Evolutionary conservation across 768 basidiomycete genomes (phyloP).

Genomic region (Gelatoporia subvermispora): DNA sequence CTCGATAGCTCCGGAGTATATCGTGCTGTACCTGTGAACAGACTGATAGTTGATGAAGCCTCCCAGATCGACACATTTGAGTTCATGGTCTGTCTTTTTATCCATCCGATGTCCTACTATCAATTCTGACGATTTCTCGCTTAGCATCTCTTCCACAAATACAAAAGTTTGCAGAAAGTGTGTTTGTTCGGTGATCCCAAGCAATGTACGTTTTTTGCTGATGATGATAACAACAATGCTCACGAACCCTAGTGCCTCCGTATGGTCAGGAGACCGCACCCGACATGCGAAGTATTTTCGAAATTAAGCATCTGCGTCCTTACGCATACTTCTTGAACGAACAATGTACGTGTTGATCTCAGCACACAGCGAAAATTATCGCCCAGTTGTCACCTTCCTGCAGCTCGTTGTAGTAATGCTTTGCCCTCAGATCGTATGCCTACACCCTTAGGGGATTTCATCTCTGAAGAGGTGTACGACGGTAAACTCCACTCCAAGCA

Average conservation of each 20-base stretch:
- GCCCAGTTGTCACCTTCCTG: background rate
- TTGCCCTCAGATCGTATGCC: conserved; percentile 47
- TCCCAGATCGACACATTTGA: conserved; percentile 46
- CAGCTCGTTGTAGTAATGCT: background rate
- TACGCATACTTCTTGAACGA: conserved; percentile 38
- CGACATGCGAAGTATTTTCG: conserved; percentile 41
- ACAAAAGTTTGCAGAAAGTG: conserved; percentile 35
- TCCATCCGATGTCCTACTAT: background rate
- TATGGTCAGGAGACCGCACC: conserved; percentile 39
- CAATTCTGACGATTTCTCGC: background rate
- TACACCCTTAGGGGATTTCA: conserved; percentile 40
- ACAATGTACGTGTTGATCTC: conserved; percentile 34
- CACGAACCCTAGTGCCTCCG: conserved; percentile 40
- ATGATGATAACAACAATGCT: background rate
- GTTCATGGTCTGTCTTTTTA: conserved; percentile 33
- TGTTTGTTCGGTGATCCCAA: conserved; percentile 53
- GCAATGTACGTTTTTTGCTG: conserved; percentile 33
- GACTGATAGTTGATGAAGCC: conserved; percentile 55
- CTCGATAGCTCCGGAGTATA: conserved; percentile 31
- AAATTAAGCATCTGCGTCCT: conserved; percentile 35
- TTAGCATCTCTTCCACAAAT: conserved; percentile 44
- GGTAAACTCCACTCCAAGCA: conserved; percentile 37
- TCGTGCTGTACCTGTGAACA: conserved; percentile 34
- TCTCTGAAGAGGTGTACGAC: conserved; percentile 41
- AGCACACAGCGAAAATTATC: too few species aligned